These are phyloP conservation scores for Dorcoceras hygrometricum DNA, from an alignment of 257 asterid genomes.

Conservation along the genomic window DNA sequence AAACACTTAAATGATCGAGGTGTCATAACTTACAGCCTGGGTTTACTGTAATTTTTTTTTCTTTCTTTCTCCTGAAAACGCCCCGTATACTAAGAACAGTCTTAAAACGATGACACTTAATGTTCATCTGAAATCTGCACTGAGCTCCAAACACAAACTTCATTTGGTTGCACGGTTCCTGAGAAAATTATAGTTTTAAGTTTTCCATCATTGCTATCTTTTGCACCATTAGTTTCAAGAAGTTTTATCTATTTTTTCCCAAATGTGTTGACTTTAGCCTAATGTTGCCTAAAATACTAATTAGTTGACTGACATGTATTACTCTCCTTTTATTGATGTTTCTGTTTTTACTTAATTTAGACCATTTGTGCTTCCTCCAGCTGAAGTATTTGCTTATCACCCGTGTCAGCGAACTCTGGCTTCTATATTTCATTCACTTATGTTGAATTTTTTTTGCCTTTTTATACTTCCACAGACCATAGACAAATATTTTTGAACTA, in stretches of 20 bases:
- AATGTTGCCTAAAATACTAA: not conserved
- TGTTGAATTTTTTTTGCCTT: not conserved
- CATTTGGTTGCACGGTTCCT: constrained; percentile 14
- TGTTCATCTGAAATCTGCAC: constrained; percentile 4
- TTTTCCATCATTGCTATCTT: constrained; percentile 10
- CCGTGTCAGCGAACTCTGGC: not conserved
- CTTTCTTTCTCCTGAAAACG: not conserved
- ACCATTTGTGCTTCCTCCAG: not conserved
- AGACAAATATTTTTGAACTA: not conserved
- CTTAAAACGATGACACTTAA: not conserved
- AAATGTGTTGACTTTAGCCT: not conserved
- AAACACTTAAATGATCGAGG: constrained; percentile 9
- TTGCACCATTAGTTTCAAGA: constrained; percentile 10
- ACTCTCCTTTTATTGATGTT: not conserved
- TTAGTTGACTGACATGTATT: no score
- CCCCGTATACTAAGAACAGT: no score
- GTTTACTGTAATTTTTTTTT: not conserved
- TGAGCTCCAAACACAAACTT: not conserved
- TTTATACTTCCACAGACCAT: not conserved
- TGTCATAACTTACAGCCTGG: not conserved
- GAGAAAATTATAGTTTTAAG: constrained; percentile 1
- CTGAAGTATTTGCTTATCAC: not conserved
- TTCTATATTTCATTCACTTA: no score
- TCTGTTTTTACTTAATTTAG: no score
- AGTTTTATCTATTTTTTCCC: not conserved